Evolutionary conservation across 2,329 filamentous ascomycete species (phyloP).

Genomic region (Rachicladosporium sp.): DNA sequence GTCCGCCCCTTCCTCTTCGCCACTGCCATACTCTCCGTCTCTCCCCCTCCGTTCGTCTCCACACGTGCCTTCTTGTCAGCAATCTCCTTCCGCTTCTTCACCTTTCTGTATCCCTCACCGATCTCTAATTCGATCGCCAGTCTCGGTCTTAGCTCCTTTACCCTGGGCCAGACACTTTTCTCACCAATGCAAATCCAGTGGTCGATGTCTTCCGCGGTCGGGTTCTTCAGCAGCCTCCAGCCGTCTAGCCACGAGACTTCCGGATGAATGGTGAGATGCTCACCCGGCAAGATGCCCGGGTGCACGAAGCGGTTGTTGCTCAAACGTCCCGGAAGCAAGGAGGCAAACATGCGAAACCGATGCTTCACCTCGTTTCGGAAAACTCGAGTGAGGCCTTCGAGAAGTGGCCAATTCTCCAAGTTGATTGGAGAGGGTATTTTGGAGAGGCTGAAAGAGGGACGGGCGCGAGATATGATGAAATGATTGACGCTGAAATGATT

Average conservation of each 20-base stretch:
- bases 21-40: no score
- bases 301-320: conserved; percentile 43
- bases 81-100: background rate
- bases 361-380: conserved; percentile 54
- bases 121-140: conserved; percentile 81
- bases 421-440: conserved; percentile 27
- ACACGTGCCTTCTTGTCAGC: no score
- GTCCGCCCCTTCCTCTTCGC: background rate
- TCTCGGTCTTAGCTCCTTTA: conserved; percentile 67
- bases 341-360: conserved; percentile 68
- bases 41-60: no score
- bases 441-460: conserved; percentile 74
- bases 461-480: conserved; percentile 85
- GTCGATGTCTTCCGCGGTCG: conserved; percentile 60
- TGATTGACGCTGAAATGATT: conserved; percentile 90
- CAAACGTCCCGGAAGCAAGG: conserved; percentile 38
- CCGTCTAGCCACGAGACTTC: conserved; percentile 65
- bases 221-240: conserved; percentile 66
- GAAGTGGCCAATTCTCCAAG: no score
- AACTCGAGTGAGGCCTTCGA: no score
- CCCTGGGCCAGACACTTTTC: conserved; percentile 78
- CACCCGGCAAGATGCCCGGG: conserved; percentile 47
- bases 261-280: conserved; percentile 70
- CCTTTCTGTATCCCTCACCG: conserved; percentile 55
- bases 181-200: conserved; percentile 83